These are phyloP conservation scores for Irpex sp. DNA, from an alignment of 1,284 basidiomycete species.

Conservation along the genomic window DNA sequence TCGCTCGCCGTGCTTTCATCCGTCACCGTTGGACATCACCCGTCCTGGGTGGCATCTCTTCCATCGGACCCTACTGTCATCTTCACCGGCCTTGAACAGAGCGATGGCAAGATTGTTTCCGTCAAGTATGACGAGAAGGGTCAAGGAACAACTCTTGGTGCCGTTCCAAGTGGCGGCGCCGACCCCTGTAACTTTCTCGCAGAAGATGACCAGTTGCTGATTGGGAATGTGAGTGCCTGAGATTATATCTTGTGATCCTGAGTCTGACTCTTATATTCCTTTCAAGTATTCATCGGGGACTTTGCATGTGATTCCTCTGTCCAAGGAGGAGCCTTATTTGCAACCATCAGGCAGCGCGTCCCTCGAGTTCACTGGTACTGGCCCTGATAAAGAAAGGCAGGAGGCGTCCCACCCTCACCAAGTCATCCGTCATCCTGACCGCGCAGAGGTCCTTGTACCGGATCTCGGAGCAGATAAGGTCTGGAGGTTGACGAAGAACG, in stretches of 20 bases:
- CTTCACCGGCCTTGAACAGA: constrained; percentile 53
- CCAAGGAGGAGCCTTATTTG: constrained; percentile 42
- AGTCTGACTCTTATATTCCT: constrained; percentile 42
- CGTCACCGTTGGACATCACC: constrained; percentile 54
- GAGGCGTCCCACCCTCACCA: constrained; percentile 69
- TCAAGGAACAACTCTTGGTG: constrained; percentile 41
- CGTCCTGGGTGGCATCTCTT: constrained; percentile 67
- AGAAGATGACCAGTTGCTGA: constrained; percentile 46
- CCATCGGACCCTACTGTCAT: constrained; percentile 50
- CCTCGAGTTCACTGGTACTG: constrained; percentile 38
- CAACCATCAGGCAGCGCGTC: constrained; percentile 14
- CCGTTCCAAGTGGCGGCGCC: constrained; percentile 48
- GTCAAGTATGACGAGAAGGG: constrained; percentile 46
- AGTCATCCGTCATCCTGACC: constrained; percentile 38
- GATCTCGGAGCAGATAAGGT: constrained; percentile 69
- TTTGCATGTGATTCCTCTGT: constrained; percentile 48
- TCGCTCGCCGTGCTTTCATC: constrained; percentile 42
- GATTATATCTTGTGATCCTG: not conserved
- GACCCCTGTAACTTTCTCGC: constrained; percentile 59
- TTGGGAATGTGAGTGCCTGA: constrained; percentile 58
- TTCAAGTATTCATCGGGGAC: constrained; percentile 62
- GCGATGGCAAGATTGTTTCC: constrained; percentile 53
- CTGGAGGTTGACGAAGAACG: constrained; percentile 46
- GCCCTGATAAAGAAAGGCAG: constrained; percentile 62
- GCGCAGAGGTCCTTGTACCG: constrained; percentile 60